phyloP scores from a whole-genome alignment of 192 early-diverging fungal species.

The Coemansia aciculifera region DNA sequence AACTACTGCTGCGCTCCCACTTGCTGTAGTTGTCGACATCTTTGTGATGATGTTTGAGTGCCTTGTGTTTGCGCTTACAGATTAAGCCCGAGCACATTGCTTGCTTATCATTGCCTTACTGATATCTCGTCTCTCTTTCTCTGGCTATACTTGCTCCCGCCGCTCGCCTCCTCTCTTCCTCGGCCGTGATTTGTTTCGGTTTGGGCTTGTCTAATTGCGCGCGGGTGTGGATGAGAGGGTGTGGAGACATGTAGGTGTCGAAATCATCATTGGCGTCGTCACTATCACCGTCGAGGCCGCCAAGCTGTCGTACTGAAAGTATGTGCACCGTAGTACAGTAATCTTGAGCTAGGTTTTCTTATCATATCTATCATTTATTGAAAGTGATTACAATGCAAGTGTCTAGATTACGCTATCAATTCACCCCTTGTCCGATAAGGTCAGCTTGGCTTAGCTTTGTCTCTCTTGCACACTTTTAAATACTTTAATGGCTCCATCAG shows the following conservation, averaged over 20 bases:
- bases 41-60: constrained; percentile 53
- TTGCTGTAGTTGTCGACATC: constrained; percentile 41
- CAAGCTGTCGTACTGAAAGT: constrained; percentile 37
- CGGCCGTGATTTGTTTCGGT: background rate
- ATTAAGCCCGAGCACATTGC: constrained; percentile 11
- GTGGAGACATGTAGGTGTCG: constrained; percentile 55
- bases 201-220: background rate
- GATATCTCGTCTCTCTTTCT: constrained; percentile 4
- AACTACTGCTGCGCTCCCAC: background rate
- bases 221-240: background rate
- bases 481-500: background rate
- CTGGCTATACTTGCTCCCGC: constrained; percentile 4
- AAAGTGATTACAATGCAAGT: background rate
- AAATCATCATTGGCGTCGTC: constrained; percentile 73
- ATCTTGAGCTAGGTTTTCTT: background rate
- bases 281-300: constrained; percentile 72
- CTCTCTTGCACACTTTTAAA: background rate
- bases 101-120: background rate
- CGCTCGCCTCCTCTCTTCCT: background rate
- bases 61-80: constrained; percentile 47
- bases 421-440: background rate
- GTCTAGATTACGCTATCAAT: too few species aligned
- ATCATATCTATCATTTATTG: background rate
- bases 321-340: background rate
- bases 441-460: background rate